Evolutionary conservation across 495 filamentous ascomycete species (phyloP), one percentile per base, ranked within the genome.

Genomic region (Pseudomonodictys pantanalensis): DNA sequence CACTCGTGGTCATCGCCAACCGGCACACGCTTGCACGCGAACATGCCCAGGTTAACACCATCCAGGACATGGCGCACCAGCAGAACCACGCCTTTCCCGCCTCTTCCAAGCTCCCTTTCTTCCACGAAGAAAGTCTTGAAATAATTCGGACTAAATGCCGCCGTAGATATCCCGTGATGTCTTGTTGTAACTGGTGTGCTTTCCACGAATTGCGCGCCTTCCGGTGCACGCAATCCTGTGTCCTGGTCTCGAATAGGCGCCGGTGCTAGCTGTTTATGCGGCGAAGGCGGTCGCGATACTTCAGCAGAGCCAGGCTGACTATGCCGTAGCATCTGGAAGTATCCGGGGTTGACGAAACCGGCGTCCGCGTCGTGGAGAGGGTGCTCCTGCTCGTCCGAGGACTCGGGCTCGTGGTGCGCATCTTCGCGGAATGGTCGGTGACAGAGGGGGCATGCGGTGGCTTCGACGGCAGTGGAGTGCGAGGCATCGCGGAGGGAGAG

Each of bases 11-110:
- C 90, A 68, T 98, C 86, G 22, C 93, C 78, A 54, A 98, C 93
- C 3, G 93, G 95, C 0, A 98, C 91, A 33, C 93, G 83, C 71
- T 98, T 98, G 78, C 93, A 98, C 23, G 93, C 93, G 73, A 96
- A 98, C 53, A 95, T 82, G 1, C 88, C 93, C 5, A 97, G 82
- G 12, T 83, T 79, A 30, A 96, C 91, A 6, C 88, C 84, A 70
- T 96, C 93, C 49, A 98, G 79, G 52, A 96, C 76, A 75, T 98
- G 93, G 43, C 85, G 85, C 10, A 98, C 95, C 10, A 97, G 79
- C 53, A 98, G 68, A 1, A 98, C 93, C 32, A 97, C 91, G 0
- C 93, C 93, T 66, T 96, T 97, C 2, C 93, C 93, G 9, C 93
- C 93, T 68, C 86, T 83, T 12, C 93, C 93, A 4, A 98, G 79